phyloP scores from a whole-genome alignment of 495 filamentous ascomycete species.

The Pyrenula aspistea region DNA sequence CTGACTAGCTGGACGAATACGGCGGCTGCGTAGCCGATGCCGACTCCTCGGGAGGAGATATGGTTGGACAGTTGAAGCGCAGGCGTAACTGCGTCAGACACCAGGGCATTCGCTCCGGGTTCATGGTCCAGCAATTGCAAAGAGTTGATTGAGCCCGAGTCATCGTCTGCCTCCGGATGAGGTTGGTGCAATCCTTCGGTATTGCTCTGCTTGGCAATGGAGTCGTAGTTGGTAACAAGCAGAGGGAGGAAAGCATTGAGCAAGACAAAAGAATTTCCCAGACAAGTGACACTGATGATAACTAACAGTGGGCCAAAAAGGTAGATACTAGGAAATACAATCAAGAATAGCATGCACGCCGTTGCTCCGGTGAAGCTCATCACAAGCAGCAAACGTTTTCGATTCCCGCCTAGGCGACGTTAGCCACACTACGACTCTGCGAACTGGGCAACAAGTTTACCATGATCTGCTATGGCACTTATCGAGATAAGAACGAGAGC shows the following conservation, averaged over 20 bases:
- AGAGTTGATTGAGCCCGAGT: neutral
- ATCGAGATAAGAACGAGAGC: constrained; percentile 39
- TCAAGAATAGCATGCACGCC: constrained; percentile 74
- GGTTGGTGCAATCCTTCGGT: neutral
- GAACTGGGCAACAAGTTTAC: no score
- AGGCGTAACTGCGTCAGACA: constrained; percentile 30
- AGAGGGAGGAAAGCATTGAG: constrained; percentile 40
- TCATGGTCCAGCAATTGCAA: neutral
- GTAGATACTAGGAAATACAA: constrained; percentile 57
- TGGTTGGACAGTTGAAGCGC: constrained; percentile 64
- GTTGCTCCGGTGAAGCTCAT: constrained; percentile 72
- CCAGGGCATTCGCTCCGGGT: neutral
- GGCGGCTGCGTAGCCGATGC: constrained; percentile 67
- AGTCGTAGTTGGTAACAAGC: constrained; percentile 32
- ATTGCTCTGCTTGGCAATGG: constrained; percentile 16
- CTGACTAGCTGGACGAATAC: constrained; percentile 64
- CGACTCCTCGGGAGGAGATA: constrained; percentile 72
- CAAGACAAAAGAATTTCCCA: constrained; percentile 39
- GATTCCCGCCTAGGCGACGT: constrained; percentile 22
- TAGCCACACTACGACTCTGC: no score
- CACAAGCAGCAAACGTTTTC: constrained; percentile 61
- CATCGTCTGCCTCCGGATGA: neutral
- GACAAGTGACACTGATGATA: constrained; percentile 68
- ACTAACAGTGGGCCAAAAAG: constrained; percentile 66
- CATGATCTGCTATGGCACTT: constrained; percentile 40